phyloP scores from a whole-genome alignment of 2,329 filamentous ascomycete species.

The Dothideomycetes sp. region DNA sequence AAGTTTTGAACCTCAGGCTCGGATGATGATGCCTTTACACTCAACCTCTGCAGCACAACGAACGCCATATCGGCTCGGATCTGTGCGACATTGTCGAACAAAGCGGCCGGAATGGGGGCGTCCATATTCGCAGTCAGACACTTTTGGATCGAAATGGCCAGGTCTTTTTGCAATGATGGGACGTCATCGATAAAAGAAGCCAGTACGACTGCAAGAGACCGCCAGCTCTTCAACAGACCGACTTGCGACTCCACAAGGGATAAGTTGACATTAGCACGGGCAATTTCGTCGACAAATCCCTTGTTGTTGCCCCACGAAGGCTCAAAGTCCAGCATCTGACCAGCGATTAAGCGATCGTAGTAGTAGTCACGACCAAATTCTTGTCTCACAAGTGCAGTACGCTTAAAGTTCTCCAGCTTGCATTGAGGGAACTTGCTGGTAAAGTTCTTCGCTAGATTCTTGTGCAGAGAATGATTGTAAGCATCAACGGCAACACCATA shows the following conservation, averaged over 20 bases:
- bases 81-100: constrained; percentile 72
- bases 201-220: constrained; percentile 75
- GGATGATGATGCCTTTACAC: constrained; percentile 37
- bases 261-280: constrained; percentile 79
- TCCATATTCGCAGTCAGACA: constrained; percentile 72
- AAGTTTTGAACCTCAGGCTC: constrained; percentile 45
- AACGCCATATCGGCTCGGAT: constrained; percentile 72
- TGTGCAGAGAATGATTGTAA: constrained; percentile 82
- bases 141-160: constrained; percentile 65
- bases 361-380: constrained; percentile 67
- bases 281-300: constrained; percentile 75
- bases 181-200: constrained; percentile 52
- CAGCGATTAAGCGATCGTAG: constrained; percentile 69
- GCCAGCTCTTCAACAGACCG: constrained; percentile 79
- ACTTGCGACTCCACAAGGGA: constrained; percentile 89
- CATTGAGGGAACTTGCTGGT: constrained; percentile 65
- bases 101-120: constrained; percentile 61
- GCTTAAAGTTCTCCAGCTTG: constrained; percentile 69
- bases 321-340: constrained; percentile 68
- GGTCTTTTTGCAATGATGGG: constrained; percentile 53
- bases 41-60: constrained; percentile 67
- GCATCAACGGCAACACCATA: constrained; percentile 68
- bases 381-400: constrained; percentile 46
- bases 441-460: constrained; percentile 78
- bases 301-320: constrained; percentile 60